Base-by-base conservation (phyloP, 2,329 filamentous ascomycete genomes). In the Diaporthe longicolla region DNA sequence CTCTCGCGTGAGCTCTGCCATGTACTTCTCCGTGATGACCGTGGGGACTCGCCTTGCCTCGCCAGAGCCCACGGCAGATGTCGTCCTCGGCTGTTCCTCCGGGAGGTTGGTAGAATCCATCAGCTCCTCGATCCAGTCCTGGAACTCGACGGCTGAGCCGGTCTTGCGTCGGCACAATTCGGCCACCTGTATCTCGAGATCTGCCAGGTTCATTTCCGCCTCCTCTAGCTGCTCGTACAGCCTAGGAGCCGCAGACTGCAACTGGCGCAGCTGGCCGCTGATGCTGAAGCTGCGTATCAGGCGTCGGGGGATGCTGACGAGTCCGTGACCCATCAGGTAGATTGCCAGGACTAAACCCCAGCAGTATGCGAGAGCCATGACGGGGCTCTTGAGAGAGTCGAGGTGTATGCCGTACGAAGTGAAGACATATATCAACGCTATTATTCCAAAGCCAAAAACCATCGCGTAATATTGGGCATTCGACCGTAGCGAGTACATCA, bases 61-160 rank as follows among this genome's bases (percentile, higher is more conserved):
- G 37, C 87, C 83, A 26, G 84, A 82, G 57, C 86, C 80, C 26
- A 84, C 82, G 40, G 85, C 81, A 59, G 82, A 79, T 58, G 83
- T 77, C 58, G 82, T 81, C 70, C 87, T 84, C 3, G 89, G 86
- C 55, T 86, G 85, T 5, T 87, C 85, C 77, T 96, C 94, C 2
- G 92, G 90, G 8, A 94, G 83, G 78, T 90, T 92, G 58, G 92
- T 91, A 76, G 93, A 90, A 76, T 98, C 96, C 3, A 91, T 92
- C 43, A 99, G 86, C 80, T 99, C 97, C 77, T 98, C 96, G 77
- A 99, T 97, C 97, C 97, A 99, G 78, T 98, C 95, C 77, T 92
- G 91, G 79, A 95, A 97, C 55, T 93, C 89, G 71, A 87, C 86
- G 7, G 94, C 92, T 32, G 91, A 94, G 21, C 93, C 94, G 3